A percentile compares a stretch with the other conserved stretches of the same genome.
phyloP scores from a whole-genome alignment of 306 rosid genomes.

The Lablab purpureus region DNA sequence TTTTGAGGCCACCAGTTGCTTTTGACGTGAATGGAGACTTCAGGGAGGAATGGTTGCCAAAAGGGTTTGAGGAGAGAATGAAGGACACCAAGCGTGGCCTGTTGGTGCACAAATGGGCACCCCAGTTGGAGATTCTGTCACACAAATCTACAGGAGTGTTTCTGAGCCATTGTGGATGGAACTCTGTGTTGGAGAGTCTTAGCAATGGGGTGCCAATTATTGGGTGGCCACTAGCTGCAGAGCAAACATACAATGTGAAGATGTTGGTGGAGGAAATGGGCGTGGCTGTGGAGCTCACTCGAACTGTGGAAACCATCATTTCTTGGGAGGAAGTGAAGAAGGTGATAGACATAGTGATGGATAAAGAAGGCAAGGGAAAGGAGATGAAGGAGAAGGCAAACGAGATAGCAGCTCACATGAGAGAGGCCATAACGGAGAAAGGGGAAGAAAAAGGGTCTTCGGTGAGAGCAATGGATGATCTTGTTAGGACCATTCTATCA shows the following conservation, averaged over 20 bases:
- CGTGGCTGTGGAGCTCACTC: conserved; percentile 62
- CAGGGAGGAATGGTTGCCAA: conserved; percentile 67
- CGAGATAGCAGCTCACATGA: conserved; percentile 48
- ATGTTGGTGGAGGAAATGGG: conserved; percentile 85
- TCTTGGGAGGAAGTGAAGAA: conserved; percentile 57
- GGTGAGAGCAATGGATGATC: conserved; percentile 48
- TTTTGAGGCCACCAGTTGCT: conserved; percentile 74
- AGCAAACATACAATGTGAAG: conserved; percentile 74
- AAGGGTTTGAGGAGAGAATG: conserved; percentile 68
- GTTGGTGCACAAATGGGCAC: conserved; percentile 75
- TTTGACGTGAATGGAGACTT: conserved; percentile 61
- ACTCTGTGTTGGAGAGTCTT: conserved; percentile 79
- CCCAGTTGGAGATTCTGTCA: conserved; percentile 74
- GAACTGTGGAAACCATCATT: conserved; percentile 52
- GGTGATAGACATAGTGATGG: conserved; percentile 61
- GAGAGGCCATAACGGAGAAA: conserved; percentile 46
- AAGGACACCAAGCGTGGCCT: conserved; percentile 55
- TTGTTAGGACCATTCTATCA: conserved; percentile 42
- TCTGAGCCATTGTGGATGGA: conserved; percentile 93
- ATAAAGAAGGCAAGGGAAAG: conserved; percentile 52
- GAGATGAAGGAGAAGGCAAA: conserved; percentile 61
- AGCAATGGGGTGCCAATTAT: conserved; percentile 77
- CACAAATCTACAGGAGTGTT: conserved; percentile 68
- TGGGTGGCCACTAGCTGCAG: conserved; percentile 87
- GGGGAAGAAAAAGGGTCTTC: conserved; percentile 57